Evolutionary conservation across 768 basidiomycete species (phyloP).

Genomic region (Mycena epipterygia): DNA sequence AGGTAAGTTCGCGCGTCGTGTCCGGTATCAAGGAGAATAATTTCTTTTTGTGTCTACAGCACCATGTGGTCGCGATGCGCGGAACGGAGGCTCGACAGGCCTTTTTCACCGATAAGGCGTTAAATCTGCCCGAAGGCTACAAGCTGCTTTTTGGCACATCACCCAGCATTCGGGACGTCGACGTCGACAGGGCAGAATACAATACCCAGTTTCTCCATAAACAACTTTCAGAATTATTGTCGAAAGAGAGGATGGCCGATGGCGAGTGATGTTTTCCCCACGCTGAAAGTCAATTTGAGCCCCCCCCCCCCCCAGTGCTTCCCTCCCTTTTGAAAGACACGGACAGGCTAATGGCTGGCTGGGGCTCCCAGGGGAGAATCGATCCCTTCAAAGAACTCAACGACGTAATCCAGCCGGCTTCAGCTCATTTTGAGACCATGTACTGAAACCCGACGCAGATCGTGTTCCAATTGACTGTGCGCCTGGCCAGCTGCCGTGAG

Average conservation of each 20-base stretch:
- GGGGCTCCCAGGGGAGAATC: background rate
- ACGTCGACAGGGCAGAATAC: background rate
- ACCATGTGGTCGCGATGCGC: background rate
- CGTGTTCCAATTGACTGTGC: constrained; percentile 34
- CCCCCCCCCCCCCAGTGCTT: background rate
- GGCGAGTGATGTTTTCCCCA: background rate
- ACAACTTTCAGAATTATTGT: background rate
- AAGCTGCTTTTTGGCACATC: background rate
- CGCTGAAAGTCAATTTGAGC: background rate
- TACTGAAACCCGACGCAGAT: constrained; percentile 2
- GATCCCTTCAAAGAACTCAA: constrained; percentile 4
- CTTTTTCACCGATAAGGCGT: background rate
- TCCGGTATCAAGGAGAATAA: background rate
- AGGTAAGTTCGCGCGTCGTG: background rate
- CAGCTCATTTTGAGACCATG: background rate
- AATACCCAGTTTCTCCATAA: background rate
- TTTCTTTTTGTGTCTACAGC: background rate
- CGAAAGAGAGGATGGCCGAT: background rate
- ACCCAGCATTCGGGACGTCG: background rate
- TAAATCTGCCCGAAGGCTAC: background rate
- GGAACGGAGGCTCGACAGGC: background rate
- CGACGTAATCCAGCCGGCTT: background rate
- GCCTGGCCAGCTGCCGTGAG: constrained; percentile 27
- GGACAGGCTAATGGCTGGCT: background rate
- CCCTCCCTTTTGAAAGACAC: background rate